A percentile compares a stretch with the other conserved stretches of the same genome.
Evolutionary conservation across 352 stramenopile species (phyloP).

Genomic region (Pelagophyceae sp.): DNA sequence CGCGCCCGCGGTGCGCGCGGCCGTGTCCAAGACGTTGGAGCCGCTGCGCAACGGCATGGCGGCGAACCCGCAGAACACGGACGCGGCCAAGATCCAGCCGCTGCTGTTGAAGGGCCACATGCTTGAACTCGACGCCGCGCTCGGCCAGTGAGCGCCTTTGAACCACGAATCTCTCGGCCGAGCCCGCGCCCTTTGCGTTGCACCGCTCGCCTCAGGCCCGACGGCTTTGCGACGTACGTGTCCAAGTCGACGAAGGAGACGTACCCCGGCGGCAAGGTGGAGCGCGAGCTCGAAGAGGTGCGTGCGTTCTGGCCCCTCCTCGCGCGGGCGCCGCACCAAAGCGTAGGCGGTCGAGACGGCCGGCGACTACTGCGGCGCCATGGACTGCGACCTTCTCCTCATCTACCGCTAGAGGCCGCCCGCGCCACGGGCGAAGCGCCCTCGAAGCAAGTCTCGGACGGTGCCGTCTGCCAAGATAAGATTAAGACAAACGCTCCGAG

Average conservation of each 20-base stretch:
- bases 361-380: background rate
- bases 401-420: background rate
- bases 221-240: background rate
- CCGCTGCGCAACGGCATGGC: background rate
- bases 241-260: background rate
- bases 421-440: too few species aligned
- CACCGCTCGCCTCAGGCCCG: background rate
- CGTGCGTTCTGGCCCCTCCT: too few species aligned
- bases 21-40: background rate
- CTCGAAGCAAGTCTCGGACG: too few species aligned
- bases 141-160: background rate
- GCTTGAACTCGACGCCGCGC: background rate
- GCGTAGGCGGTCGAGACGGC: constrained; percentile 2
- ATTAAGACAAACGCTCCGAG: too few species aligned
- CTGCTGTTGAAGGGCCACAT: constrained; percentile 5
- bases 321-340: too few species aligned
- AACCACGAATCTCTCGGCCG: too few species aligned
- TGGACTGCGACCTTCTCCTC: constrained; percentile 5
- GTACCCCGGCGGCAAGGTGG: constrained; percentile 2
- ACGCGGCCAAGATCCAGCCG: background rate
- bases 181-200: background rate
- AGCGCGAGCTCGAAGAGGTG: constrained; percentile 8
- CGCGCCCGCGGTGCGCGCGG: background rate
- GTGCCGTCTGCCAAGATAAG: too few species aligned
- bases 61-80: background rate